phyloP scores from a whole-genome alignment of 2,329 filamentous ascomycete genomes.

The Hypoxylon sp. region DNA sequence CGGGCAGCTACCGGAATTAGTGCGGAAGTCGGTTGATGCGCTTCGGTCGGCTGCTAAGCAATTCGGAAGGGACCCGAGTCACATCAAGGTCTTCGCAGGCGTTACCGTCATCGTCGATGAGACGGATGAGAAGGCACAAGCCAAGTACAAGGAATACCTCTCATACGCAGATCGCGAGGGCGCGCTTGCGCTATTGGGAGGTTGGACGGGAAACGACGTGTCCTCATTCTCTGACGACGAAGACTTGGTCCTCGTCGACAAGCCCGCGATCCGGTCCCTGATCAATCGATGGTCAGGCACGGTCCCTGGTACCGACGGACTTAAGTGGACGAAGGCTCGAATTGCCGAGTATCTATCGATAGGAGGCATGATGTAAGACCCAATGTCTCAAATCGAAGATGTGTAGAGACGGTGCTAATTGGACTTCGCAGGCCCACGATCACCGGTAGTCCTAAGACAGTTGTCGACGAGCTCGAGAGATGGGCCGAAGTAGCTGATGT shows the following conservation, averaged over 20 bases:
- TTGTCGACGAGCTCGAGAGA: conserved; percentile 47
- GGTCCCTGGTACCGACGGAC: conserved; percentile 61
- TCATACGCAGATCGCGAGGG: conserved; percentile 66
- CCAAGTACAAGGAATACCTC: conserved; percentile 63
- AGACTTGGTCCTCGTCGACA: conserved; percentile 67
- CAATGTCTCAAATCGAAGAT: background rate
- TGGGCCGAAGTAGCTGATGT: conserved; percentile 45
- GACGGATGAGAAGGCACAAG: conserved; percentile 65
- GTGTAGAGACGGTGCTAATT: conserved; percentile 2
- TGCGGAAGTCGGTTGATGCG: conserved; percentile 64
- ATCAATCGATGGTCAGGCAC: conserved; percentile 50
- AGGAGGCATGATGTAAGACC: conserved; percentile 49
- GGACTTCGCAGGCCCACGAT: conserved; percentile 36
- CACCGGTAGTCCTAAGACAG: conserved; percentile 45
- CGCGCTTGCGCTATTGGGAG: conserved; percentile 67
- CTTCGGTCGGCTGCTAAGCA: conserved; percentile 64
- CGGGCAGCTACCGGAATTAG: conserved; percentile 62
- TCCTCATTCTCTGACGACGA: conserved; percentile 68
- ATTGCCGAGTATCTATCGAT: conserved; percentile 57
- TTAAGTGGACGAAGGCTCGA: conserved; percentile 58
- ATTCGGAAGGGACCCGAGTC: conserved; percentile 66
- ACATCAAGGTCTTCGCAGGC: conserved; percentile 67
- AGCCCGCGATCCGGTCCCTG: conserved; percentile 60
- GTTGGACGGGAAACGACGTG: conserved; percentile 71
- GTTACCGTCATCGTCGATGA: conserved; percentile 62